Base-by-base conservation (phyloP, 345 rosid species). In the Noccaea bulbosa region DNA sequence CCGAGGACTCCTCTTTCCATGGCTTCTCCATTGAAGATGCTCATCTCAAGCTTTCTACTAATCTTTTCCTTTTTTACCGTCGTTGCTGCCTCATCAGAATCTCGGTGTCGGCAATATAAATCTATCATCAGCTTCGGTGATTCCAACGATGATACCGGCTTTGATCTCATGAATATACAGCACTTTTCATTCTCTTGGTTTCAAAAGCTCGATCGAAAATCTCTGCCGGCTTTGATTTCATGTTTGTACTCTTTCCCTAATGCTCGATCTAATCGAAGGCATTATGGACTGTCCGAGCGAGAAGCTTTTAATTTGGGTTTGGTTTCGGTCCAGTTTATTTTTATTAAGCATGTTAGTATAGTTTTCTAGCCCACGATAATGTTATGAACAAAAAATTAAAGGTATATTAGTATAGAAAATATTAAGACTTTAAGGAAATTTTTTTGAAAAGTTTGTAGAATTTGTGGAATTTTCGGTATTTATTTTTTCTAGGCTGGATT, bases 111-210 rank as follows among this genome's bases (percentile, higher is more conserved):
- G 24, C 69, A 17, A 7, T 62, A 22, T 66, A 8, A 34, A 15
- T 79, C 88, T 1, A 73, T 83, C 70, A 66, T 86, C 65, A 82
- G 87, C 83, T 83, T 86, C 50, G 90, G 90, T 17, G 90, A 86
- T 65, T 86, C 90, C 8, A 37, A 79, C 2, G 78, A 85, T 6
- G 90, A 83, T 7, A 84, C 86, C 1, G 90, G 87, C n/a, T n/a
- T 33, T 6, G 35, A 7, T 33, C 5, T 33, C 4, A 27, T 27
- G 30, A 27, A 27, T 27, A 27, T 27, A n/a, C n/a, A 27, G 30
- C 30, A 27, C 30, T 3, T 27, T 27, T 27, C 35, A 33, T 33
- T 33, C 35, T 33, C 35, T 33, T 33, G 35, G 35, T 33, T 33
- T 33, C 7, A 6, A 33, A 33, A 33, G 35, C 35, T 33, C 7